These are phyloP conservation scores for Elsinoe perseae DNA, from an alignment of 2,329 filamentous ascomycete species.

Conservation along the genomic window DNA sequence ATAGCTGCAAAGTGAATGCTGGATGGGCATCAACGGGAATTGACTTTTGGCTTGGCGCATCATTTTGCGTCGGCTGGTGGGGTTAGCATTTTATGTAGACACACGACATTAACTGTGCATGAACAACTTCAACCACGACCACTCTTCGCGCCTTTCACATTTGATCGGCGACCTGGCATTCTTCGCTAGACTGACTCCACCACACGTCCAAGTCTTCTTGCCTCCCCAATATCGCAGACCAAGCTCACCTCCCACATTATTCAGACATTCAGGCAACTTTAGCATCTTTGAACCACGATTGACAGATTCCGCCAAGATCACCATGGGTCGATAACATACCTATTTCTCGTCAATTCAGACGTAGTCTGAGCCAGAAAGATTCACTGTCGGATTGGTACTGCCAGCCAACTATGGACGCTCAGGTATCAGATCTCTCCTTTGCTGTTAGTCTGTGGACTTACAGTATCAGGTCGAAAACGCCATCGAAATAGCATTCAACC, in stretches of 20 bases:
- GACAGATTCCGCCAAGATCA: too few species aligned
- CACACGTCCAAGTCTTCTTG: too few species aligned
- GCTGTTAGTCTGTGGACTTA: not conserved
- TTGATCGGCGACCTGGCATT: not conserved
- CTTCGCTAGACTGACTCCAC: not conserved
- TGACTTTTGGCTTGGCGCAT: not conserved
- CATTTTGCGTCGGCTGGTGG: conserved; percentile 10
- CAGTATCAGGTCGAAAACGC: conserved; percentile 75
- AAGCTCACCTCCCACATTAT: too few species aligned
- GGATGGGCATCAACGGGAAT: conserved; percentile 6
- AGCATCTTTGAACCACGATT: too few species aligned
- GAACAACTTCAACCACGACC: not conserved
- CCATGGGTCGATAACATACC: not conserved
- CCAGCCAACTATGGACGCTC: conserved; percentile 12
- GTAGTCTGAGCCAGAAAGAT: not conserved
- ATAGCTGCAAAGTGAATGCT: not conserved
- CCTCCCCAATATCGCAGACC: too few species aligned
- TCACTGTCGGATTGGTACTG: not conserved
- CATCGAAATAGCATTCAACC: conserved; percentile 88
- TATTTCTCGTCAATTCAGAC: not conserved
- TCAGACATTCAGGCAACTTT: too few species aligned
- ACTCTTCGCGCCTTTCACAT: not conserved
- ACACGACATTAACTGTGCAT: not conserved
- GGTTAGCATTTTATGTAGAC: conserved; percentile 3
- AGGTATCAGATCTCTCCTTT: not conserved